phyloP scores from a whole-genome alignment of 208 protist species.

The Jaenimonas drosophilae region DNA sequence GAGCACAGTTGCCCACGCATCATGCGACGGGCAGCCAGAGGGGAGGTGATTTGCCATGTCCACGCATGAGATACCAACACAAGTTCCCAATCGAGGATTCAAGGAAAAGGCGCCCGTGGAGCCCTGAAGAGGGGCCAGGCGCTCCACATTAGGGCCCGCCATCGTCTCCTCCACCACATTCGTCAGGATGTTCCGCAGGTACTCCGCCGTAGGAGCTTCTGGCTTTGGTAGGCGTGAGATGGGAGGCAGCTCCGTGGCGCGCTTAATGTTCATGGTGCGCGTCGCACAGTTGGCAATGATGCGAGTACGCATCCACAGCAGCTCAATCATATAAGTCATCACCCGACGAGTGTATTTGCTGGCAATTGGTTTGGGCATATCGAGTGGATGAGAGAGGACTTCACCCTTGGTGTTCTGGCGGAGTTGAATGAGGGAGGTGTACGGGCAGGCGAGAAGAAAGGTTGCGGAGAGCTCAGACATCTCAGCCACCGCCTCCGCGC shows the following conservation, averaged over 20 bases:
- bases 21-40: slow-evolving; percentile 2
- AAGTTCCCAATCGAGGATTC: slow-evolving; percentile 7
- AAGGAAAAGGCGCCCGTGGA: slow-evolving; percentile 32
- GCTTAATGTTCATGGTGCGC: background rate
- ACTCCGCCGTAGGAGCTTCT: slow-evolving; percentile 9
- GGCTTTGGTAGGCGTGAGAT: background rate
- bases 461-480: slow-evolving; percentile 22
- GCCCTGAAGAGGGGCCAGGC: slow-evolving; percentile 27
- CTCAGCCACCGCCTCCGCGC: slow-evolving; percentile 21
- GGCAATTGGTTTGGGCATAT: too few relatives aligned
- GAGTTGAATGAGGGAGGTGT: slow-evolving; percentile 34
- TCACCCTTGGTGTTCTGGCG: background rate
- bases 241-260: background rate
- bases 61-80: slow-evolving; percentile 9
- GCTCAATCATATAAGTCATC: background rate
- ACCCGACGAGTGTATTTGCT: background rate
- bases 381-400: too few relatives aligned
- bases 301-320: too few relatives aligned
- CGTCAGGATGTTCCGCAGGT: slow-evolving; percentile 18
- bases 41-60: slow-evolving; percentile 12
- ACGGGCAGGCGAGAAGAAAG: slow-evolving; percentile 36
- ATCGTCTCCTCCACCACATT: slow-evolving; percentile 14
- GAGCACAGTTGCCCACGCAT: slow-evolving; percentile 38
- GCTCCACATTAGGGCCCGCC: slow-evolving; percentile 5
- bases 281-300: background rate